These are phyloP conservation scores for Penicillium pulvis DNA, from an alignment of 495 filamentous ascomycete genomes.

Conservation along the genomic window DNA sequence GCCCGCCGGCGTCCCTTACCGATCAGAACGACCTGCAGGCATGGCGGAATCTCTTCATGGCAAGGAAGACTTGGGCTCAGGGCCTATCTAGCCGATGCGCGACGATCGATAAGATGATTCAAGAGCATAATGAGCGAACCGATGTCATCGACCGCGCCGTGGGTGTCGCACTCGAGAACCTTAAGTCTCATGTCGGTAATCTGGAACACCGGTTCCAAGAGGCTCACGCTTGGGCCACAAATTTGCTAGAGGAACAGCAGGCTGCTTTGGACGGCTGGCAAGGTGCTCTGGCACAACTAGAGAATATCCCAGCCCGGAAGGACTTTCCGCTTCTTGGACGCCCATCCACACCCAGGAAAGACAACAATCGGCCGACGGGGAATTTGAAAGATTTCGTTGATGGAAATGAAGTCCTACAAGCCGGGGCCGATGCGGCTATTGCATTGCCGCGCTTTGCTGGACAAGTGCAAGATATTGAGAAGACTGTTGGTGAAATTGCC, in stretches of 20 bases:
- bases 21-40: conserved; percentile 72
- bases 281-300: conserved; percentile 60
- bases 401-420: conserved; percentile 62
- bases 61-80: conserved; percentile 73
- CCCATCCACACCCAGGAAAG: conserved; percentile 45
- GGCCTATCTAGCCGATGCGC: conserved; percentile 64
- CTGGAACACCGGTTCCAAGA: conserved; percentile 74
- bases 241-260: conserved; percentile 70
- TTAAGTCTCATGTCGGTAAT: conserved; percentile 72
- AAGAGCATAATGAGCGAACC: conserved; percentile 62
- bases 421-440: conserved; percentile 52
- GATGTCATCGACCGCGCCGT: conserved; percentile 71
- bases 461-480: conserved; percentile 53
- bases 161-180: conserved; percentile 77
- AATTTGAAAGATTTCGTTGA: conserved; percentile 77
- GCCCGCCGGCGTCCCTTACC: conserved; percentile 71
- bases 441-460: conserved; percentile 55
- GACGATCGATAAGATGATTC: conserved; percentile 55
- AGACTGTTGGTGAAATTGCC: conserved; percentile 52
- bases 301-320: conserved; percentile 59
- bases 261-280: conserved; percentile 68
- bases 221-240: conserved; percentile 70
- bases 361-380: conserved; percentile 34
- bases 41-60: conserved; percentile 81
- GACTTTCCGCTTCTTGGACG: conserved; percentile 57